Conservation (phyloP, 2,329 filamentous ascomycete species). For the Alternaria sp. region DNA sequence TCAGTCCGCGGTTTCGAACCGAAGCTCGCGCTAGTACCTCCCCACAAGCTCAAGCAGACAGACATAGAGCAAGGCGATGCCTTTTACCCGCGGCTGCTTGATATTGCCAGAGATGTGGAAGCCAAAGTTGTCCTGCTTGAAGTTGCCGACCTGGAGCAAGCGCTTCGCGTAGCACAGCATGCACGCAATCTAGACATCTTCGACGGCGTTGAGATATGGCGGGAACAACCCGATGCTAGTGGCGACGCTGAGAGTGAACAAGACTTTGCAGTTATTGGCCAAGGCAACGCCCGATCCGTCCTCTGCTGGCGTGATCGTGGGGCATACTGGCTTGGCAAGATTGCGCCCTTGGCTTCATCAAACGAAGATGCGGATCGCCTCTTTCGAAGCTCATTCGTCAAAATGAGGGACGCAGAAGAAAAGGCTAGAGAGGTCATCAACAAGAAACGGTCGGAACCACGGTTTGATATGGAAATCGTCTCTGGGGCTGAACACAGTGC, state of each 20-base stretch:
- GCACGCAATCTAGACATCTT: conserved; percentile 40
- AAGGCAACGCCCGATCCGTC: conserved; percentile 55
- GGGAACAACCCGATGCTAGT: conserved; percentile 61
- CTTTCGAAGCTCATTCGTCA: neutral
- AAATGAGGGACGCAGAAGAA: neutral
- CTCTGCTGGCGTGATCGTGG: conserved; percentile 52
- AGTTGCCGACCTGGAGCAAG: conserved; percentile 74
- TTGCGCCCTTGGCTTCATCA: neutral
- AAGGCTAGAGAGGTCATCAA: neutral
- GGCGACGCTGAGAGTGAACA: neutral
- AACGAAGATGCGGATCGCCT: conserved; percentile 6
- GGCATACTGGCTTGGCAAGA: conserved; percentile 36
- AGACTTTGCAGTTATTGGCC: conserved; percentile 45
- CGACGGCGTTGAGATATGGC: conserved; percentile 71
- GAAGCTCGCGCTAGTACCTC: conserved; percentile 73
- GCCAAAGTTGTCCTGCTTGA: conserved; percentile 72
- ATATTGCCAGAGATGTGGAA: conserved; percentile 59
- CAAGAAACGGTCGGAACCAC: neutral
- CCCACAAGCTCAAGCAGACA: conserved; percentile 14
- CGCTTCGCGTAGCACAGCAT: conserved; percentile 66
- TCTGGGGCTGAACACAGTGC: neutral
- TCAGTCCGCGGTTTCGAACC: conserved; percentile 88
- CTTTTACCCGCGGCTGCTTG: conserved; percentile 74
- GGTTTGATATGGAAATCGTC: conserved; percentile 3
- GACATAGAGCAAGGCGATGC: conserved; percentile 55